Conservation (phyloP, 345 rosid species). For the Aethionema arabicum region DNA sequence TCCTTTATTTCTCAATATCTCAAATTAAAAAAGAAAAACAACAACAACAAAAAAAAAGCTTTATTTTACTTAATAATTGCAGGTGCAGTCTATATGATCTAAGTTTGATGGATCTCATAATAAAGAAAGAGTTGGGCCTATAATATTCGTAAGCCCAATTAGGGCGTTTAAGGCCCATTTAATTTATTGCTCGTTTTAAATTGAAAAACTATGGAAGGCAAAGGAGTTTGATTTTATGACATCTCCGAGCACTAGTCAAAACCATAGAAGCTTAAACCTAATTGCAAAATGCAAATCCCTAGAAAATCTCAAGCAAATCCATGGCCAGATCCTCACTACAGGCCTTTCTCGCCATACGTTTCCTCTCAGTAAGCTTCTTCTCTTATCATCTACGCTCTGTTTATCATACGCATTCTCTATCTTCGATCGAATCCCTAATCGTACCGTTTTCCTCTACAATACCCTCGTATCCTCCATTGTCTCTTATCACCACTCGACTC, state of each 20-base stretch:
- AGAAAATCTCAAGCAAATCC: constrained; percentile 48
- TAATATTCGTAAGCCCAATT: background rate
- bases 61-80: too few relatives aligned
- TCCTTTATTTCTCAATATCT: background rate
- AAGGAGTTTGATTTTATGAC: constrained; percentile 33
- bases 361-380: constrained; percentile 65
- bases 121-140: too few relatives aligned
- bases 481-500: constrained; percentile 24
- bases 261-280: constrained; percentile 43
- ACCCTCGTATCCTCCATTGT: constrained; percentile 53
- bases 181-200: background rate
- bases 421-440: constrained; percentile 48
- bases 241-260: constrained; percentile 44
- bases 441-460: constrained; percentile 60
- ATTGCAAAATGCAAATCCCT: constrained; percentile 50
- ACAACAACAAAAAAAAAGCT: too few relatives aligned
- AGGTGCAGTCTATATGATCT: too few relatives aligned
- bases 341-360: constrained; percentile 59
- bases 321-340: constrained; percentile 45
- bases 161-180: constrained; percentile 10
- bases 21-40: too few relatives aligned
- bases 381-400: constrained; percentile 38
- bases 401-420: constrained; percentile 48
- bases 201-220: background rate
- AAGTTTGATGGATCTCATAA: too few relatives aligned